Conservation (phyloP, 805 yeast species). For the Yarrowia sp. region DNA sequence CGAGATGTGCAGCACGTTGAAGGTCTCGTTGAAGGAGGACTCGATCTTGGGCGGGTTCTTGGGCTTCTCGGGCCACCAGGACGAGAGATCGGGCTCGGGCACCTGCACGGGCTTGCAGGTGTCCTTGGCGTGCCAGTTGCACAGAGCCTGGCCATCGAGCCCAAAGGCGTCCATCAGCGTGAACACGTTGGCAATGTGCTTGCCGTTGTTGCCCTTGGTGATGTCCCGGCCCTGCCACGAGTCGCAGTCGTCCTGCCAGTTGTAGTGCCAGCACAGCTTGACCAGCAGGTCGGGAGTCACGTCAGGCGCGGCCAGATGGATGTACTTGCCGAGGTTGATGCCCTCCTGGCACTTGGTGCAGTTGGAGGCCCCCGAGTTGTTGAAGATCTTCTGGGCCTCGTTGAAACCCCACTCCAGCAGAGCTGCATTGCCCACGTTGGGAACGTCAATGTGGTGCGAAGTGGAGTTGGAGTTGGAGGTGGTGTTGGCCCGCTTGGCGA, state of each 20-base stretch:
- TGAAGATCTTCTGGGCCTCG: slow-evolving; percentile 34
- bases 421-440: slow-evolving; percentile 16
- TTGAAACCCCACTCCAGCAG: slow-evolving; percentile 15
- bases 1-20: slow-evolving; percentile 69
- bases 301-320: slow-evolving; percentile 5
- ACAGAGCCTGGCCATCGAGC: slow-evolving; percentile 63
- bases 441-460: not conserved
- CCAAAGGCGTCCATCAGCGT: slow-evolving; percentile 61
- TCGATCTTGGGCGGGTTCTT: slow-evolving; percentile 56
- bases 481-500: slow-evolving; percentile 15
- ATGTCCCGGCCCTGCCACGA: slow-evolving; percentile 22
- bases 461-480: not conserved
- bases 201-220: slow-evolving; percentile 25
- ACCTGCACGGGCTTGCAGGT: not conserved
- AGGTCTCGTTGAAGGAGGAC: slow-evolving; percentile 50
- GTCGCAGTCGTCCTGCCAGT: slow-evolving; percentile 27
- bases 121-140: slow-evolving; percentile 52
- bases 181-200: slow-evolving; percentile 58
- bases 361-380: slow-evolving; percentile 8
- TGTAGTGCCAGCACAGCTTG: slow-evolving; percentile 30
- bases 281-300: slow-evolving; percentile 22
- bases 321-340: slow-evolving; percentile 29
- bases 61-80: slow-evolving; percentile 53
- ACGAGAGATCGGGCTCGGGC: slow-evolving; percentile 13
- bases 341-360: slow-evolving; percentile 21